phyloP scores from a whole-genome alignment of 129 eudicot species.

The Saussurea involucrata region DNA sequence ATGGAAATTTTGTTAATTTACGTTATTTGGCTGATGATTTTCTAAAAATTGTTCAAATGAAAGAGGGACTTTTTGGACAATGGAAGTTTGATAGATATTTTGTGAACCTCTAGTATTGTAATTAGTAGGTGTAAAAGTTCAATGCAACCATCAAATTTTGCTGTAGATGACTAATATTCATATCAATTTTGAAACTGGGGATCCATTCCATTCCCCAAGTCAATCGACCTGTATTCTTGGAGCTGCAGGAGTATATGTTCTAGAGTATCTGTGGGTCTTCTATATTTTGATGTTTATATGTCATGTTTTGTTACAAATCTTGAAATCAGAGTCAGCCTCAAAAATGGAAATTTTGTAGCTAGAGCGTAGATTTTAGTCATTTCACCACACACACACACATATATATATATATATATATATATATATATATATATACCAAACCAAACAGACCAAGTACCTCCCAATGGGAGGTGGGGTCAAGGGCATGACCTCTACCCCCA shows the following conservation, averaged over 20 bases:
- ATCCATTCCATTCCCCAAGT: neutral
- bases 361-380: neutral
- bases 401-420: too few relatives aligned
- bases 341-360: neutral
- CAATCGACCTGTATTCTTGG: neutral
- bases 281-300: neutral
- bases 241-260: neutral
- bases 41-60: neutral
- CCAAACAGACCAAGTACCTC: neutral
- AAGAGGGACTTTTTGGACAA: neutral
- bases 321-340: slow-evolving; percentile 5
- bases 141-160: neutral
- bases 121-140: neutral
- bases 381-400: too few relatives aligned
- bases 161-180: too few relatives aligned
- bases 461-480: neutral
- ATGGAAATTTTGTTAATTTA: neutral
- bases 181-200: neutral
- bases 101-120: neutral
- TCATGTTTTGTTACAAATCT: slow-evolving; percentile 4
- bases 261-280: neutral
- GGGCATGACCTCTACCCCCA: neutral
- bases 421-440: neutral
- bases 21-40: neutral
- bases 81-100: neutral